Evolutionary conservation across 306 rosid species (phyloP), one percentile per base, ranked within the genome.

Genomic region (Glycine latifolia): DNA sequence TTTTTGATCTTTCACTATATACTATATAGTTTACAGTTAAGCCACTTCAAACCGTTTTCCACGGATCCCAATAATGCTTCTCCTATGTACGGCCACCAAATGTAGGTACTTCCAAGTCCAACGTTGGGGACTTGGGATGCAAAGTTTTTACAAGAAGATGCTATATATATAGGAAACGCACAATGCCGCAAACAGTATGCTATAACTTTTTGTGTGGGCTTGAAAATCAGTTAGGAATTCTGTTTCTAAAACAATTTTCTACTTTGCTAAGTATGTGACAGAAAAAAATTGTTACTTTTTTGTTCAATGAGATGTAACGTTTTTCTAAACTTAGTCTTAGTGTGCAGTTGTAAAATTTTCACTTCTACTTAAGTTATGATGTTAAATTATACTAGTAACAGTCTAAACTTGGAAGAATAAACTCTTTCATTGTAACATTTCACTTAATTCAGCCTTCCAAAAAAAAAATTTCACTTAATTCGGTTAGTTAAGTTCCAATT

Each of bases 21-120:
- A 61, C 41, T 16, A 7, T 52, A n/a, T 5, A 62, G 16, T 65
- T 65, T 65, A 37, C 48, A 37, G 26, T 65, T 65, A 65, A 47
- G 7, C 47, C 71, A 65, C 69, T 62, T 33, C 26, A 65, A 14
- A 72, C 78, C 62, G 71, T 16, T 43, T 39, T 39, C 20, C 80
- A 56, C 73, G 60, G 53, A 84, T 80, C 72, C 63, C 75, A 13
- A 60, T 41, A 13, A 26, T 75, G 84, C 84, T 80, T 61, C 84
- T 60, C 35, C 7, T 20, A 41, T 41, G 76, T 73, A 73, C 80
- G 76, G 83, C 13, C 67, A 55, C 61, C 77, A 14, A 75, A 76
- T 26, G 7, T 31, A 35, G 61, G 41, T 53, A 50, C 62, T 59
- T 52, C 66, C 66, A 16, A 37, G 44, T 59, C 37, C 35, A 56